Base-by-base conservation (phyloP, 305 asterid species). In the Solanum aculeatissimum region DNA sequence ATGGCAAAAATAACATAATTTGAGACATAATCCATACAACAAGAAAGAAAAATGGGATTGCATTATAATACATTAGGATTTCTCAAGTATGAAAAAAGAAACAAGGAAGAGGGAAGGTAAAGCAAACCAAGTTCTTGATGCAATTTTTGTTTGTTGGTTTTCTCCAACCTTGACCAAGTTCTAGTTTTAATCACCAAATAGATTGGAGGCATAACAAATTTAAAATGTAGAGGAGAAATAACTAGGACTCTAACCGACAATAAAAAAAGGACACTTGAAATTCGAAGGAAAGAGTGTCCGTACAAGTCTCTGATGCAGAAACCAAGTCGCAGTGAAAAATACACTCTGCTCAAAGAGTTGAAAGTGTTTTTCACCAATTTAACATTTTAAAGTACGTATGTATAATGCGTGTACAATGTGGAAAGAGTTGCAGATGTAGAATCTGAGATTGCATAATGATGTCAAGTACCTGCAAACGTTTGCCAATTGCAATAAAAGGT, bases 401-500 rank as follows among this genome's bases (percentile, higher is more conserved):
- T 74, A 45, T 13, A 23, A 38, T 72, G 80, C 80, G 43, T 72
- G 58, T 45, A 63, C 21, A 51, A 60, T 60, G 58, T 23, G 74
- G 63, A 43, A 62, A 68, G 70, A 69, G 68, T 43, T 68, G 79
- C 80, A 54, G 23, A 70, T 51, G 71, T 74, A 23, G 42, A 45
- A 74, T 23, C 23, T 23, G 81, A 43, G 57, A 74, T 23, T 47
- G 80, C 85, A 62, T 47, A 79, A 53, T 9, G 25, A 68, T 65
- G 69, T 63, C 29, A 84, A 40, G 79, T 91, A 91, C 97, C 98
- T 93, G 97, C 80, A 93, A 87, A 65, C 87, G 86, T 88, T 93
- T 94, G 77, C 95, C 98, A 85, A 94, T 94, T 86, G 97, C 98
- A 88, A 91, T 90, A 92, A 96, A 96, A 43, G 99, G 99, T 88